Evolutionary conservation across 2,329 filamentous ascomycete species (phyloP), one percentile per base, ranked within the genome.

Genomic region (Aspergillus puulaauensis): DNA sequence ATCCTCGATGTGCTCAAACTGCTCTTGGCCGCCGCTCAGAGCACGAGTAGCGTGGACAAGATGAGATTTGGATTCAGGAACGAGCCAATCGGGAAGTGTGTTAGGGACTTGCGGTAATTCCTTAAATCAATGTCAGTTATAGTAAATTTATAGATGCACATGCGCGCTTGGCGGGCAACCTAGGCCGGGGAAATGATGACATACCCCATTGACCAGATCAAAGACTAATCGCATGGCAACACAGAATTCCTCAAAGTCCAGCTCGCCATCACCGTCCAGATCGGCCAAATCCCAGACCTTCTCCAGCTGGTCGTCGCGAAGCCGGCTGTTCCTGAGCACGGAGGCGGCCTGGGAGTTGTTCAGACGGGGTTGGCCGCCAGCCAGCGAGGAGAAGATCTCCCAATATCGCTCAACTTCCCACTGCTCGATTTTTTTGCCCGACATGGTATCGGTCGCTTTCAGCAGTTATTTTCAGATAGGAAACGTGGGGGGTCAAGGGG

Each of bases 211-310:
- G 67, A 99, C 87, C 64, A 98, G 80, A 74, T 99, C 95, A 75
- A 98, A 99, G 69, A 98, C 97, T 70, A 99, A 81, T 70, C 95
- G 86, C 95, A 99, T 99, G 40, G 93, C 95, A 58, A 99, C 95
- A 76, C 95, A 99, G 75, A 99, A 99, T 82, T 99, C 95, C 79
- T 99, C 95, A 80, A 99, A 99, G 78, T 99, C 95, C 54, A 99
- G 82, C 76, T 96, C 96, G 62, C 95, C 95, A 79, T 99, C 95
- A 68, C 93, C 93, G 77, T 99, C 95, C 61, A 99, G 91, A 74
- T 99, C 95, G 58, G 95, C 91, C 62, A 99, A 83, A 71, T 99
- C 95, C 95, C 95, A 99, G 62, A 99, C 91, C 68, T 88, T 86
- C 79, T 98, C 95, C n/a, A 99, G 87, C 79, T 99, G 93, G 70